Evolutionary conservation across 495 filamentous ascomycete species (phyloP).

Genomic region (Bathelium albidoporum): DNA sequence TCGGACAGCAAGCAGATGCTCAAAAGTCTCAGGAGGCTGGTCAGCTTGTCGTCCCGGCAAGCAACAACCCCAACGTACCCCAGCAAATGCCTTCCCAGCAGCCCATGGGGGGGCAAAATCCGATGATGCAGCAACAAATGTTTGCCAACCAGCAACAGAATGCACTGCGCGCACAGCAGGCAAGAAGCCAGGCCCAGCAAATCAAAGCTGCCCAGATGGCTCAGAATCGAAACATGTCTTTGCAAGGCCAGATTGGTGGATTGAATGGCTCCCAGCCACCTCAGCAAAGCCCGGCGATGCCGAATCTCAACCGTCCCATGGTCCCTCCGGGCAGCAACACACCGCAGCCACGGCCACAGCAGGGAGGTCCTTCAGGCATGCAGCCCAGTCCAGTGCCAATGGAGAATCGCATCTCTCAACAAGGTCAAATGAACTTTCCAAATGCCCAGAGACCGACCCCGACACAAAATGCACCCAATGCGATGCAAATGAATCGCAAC

Average conservation of each 20-base stretch:
- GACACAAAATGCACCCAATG: conserved; percentile 3
- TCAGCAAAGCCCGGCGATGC: conserved; percentile 47
- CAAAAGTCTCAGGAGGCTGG: conserved; percentile 54
- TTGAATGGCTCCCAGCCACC: conserved; percentile 35
- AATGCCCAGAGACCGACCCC: neutral
- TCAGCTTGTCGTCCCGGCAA: conserved; percentile 57
- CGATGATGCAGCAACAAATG: conserved; percentile 34
- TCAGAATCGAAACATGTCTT: conserved; percentile 32
- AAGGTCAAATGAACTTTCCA: conserved; percentile 12
- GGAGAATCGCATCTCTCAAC: conserved; percentile 15
- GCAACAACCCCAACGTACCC: conserved; percentile 41
- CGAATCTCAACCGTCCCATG: conserved; percentile 51
- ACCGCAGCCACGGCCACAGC: conserved; percentile 17
- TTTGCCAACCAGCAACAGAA: conserved; percentile 20
- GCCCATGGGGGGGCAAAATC: conserved; percentile 14
- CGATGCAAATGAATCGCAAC: neutral
- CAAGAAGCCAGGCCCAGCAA: conserved; percentile 23
- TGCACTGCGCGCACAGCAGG: conserved; percentile 20
- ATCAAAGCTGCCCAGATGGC: conserved; percentile 18
- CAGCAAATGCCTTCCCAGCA: conserved; percentile 16
- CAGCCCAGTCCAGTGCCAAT: conserved; percentile 10
- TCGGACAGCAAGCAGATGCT: conserved; percentile 53
- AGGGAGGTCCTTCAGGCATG: conserved; percentile 2
- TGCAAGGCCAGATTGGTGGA: conserved; percentile 39
- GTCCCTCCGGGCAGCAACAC: conserved; percentile 28